These are phyloP conservation scores for Penicillium freii DNA, from an alignment of 2,329 filamentous ascomycete genomes.

Conservation along the genomic window DNA sequence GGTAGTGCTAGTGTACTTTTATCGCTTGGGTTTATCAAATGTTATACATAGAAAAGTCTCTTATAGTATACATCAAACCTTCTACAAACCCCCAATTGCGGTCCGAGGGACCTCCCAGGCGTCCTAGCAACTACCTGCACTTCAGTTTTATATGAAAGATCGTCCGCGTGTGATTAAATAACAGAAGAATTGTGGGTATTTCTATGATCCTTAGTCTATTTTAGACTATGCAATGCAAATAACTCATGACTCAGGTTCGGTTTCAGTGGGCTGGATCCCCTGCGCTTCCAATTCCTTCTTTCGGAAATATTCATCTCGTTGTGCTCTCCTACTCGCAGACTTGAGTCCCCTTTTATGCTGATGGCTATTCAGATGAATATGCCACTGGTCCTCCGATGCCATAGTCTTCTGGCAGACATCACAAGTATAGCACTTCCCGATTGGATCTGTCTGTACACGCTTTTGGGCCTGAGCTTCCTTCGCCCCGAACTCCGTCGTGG, in stretches of 20 bases:
- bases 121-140: neutral
- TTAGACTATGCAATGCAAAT: neutral
- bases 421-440: conserved; percentile 58
- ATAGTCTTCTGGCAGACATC: conserved; percentile 64
- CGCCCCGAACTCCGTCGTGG: conserved; percentile 56
- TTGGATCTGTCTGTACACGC: conserved; percentile 44
- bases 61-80: neutral
- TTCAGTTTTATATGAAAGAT: neutral
- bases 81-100: neutral
- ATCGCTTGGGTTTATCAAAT: neutral
- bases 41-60: too few relatives aligned
- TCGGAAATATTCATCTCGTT: conserved; percentile 35
- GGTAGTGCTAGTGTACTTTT: neutral
- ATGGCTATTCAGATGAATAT: conserved; percentile 55
- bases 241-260: neutral
- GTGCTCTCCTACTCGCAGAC: conserved; percentile 29
- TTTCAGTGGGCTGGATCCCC: neutral
- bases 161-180: neutral
- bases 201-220: neutral
- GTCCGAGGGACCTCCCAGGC: neutral
- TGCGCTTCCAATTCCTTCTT: conserved; percentile 20
- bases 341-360: conserved; percentile 60
- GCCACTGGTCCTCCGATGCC: conserved; percentile 58
- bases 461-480: conserved; percentile 52
- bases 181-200: neutral